Percentiles rank a stretch among this genome's conserved stretches.
These are phyloP conservation scores for Acer saccharum DNA, from an alignment of 345 rosid genomes.

Conservation along the genomic window DNA sequence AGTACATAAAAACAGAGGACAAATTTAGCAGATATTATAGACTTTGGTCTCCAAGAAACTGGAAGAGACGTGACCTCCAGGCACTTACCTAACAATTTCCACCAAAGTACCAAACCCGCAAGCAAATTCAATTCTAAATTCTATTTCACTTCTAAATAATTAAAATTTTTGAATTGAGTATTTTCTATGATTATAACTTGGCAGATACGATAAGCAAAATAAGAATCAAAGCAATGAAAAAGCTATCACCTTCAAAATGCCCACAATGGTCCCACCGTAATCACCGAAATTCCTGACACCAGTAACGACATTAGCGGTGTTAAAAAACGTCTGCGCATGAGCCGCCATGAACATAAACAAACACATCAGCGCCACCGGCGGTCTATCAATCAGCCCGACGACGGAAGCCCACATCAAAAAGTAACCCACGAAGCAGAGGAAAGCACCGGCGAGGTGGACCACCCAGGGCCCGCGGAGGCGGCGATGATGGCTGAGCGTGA, in stretches of 20 bases:
- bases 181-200: too few relatives aligned
- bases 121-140: background rate
- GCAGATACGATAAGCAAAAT: background rate
- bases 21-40: background rate
- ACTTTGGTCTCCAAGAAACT: background rate
- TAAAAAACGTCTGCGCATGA: slow-evolving; percentile 74
- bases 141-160: background rate
- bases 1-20: background rate
- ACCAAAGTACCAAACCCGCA: background rate
- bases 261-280: slow-evolving; percentile 85
- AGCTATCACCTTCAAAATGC: slow-evolving; percentile 70
- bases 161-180: too few relatives aligned
- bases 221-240: slow-evolving; percentile 1
- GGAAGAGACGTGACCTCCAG: background rate
- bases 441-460: slow-evolving; percentile 64
- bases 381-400: slow-evolving; percentile 57
- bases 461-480: slow-evolving; percentile 65
- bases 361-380: slow-evolving; percentile 77
- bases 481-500: slow-evolving; percentile 27
- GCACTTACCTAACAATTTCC: background rate
- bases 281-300: slow-evolving; percentile 68
- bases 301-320: slow-evolving; percentile 74
- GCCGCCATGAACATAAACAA: slow-evolving; percentile 68
- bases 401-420: slow-evolving; percentile 88
- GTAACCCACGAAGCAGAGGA: slow-evolving; percentile 72